Evolutionary conservation across 305 asterid species (phyloP).

Genomic region (Rubia balearica): DNA sequence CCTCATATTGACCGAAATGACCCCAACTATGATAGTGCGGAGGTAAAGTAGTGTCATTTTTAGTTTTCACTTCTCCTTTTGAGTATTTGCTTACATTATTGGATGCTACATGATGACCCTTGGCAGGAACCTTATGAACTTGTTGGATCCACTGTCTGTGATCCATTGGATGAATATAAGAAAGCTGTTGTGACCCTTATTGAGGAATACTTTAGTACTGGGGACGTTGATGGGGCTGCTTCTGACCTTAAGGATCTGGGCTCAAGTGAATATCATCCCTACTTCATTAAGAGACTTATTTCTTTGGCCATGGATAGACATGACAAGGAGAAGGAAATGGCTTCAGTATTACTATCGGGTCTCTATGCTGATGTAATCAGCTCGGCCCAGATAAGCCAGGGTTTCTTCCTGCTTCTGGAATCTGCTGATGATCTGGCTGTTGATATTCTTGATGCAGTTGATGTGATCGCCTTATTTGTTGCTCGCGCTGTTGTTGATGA

Average conservation of each 20-base stretch:
- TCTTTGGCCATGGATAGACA: slow-evolving; percentile 94
- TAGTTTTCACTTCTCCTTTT: not conserved
- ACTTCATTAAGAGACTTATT: slow-evolving; percentile 78
- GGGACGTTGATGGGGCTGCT: slow-evolving; percentile 72
- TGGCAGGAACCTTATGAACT: slow-evolving; percentile 90
- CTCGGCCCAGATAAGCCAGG: slow-evolving; percentile 71
- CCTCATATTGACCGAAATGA: slow-evolving; percentile 69
- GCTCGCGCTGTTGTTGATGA: slow-evolving; percentile 96
- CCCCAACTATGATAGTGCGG: slow-evolving; percentile 93
- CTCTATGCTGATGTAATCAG: slow-evolving; percentile 75
- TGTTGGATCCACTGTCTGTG: slow-evolving; percentile 57
- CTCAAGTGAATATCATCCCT: slow-evolving; percentile 75
- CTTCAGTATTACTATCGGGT: slow-evolving; percentile 82
- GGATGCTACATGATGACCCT: slow-evolving; percentile 1
- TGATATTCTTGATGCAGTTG: slow-evolving; percentile 82
- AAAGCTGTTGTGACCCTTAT: slow-evolving; percentile 78
- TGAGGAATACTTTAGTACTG: slow-evolving; percentile 81
- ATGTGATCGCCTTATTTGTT: slow-evolving; percentile 70
- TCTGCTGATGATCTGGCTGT: slow-evolving; percentile 87
- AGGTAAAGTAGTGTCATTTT: slow-evolving; percentile 33
- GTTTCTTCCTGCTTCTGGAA: slow-evolving; percentile 74
- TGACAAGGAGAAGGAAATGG: slow-evolving; percentile 95
- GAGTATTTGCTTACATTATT: not conserved
- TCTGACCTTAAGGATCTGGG: slow-evolving; percentile 83
- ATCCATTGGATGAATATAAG: slow-evolving; percentile 94